Conservation (phyloP, 768 basidiomycete genomes). For the Tulasnella calospora region DNA sequence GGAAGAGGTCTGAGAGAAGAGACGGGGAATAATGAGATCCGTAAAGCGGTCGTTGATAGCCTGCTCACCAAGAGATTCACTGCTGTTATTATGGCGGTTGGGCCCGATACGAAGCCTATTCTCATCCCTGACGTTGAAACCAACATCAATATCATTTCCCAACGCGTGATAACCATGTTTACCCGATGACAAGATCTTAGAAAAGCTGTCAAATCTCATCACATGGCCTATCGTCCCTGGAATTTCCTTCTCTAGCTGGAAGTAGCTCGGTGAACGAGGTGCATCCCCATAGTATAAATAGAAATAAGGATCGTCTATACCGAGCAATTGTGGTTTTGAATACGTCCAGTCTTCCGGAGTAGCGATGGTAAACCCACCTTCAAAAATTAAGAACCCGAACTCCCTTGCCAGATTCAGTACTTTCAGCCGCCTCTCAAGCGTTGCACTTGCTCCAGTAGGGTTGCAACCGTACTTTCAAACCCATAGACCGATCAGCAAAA, state of each 20-base stretch:
- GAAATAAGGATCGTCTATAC: conserved; percentile 66
- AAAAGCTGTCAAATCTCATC: conserved; percentile 83
- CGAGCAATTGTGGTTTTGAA: background rate
- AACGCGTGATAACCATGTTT: background rate
- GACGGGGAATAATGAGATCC: background rate
- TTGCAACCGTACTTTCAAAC: conserved; percentile 24
- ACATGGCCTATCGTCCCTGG: conserved; percentile 54
- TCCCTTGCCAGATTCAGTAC: conserved; percentile 66
- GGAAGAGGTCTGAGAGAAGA: conserved; percentile 32
- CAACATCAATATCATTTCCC: no score
- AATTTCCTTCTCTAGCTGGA: conserved; percentile 63
- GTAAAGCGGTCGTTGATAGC: no score
- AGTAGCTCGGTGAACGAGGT: conserved; percentile 70
- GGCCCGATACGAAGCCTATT: conserved; percentile 59
- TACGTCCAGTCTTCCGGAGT: background rate
- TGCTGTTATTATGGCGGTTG: no score
- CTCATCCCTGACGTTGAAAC: conserved; percentile 48
- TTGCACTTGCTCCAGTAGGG: conserved; percentile 48
- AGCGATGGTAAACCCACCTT: conserved; percentile 50
- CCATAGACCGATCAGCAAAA: background rate
- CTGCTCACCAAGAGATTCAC: no score
- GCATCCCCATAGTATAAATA: conserved; percentile 62
- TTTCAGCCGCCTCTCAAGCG: conserved; percentile 62
- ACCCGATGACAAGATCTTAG: conserved; percentile 69
- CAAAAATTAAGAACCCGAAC: conserved; percentile 75